Evolutionary conservation across 1,139 yeast species (phyloP).

Genomic region (Pichia sp.): DNA sequence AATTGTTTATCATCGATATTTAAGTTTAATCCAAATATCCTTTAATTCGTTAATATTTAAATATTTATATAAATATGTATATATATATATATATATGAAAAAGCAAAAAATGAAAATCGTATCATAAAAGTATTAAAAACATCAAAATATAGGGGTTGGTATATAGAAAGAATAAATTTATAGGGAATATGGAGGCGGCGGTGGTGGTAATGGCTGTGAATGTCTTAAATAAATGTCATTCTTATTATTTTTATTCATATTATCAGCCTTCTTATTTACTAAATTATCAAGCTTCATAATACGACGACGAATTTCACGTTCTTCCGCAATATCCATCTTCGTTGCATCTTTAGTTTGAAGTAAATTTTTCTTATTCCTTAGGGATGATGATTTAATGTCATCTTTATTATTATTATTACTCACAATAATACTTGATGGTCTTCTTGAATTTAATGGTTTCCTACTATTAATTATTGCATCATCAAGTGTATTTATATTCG

Average conservation of each 20-base stretch:
- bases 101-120: too few species aligned
- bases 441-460: neutral
- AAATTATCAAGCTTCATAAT: conserved; percentile 23
- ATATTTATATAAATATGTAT: too few species aligned
- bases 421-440: neutral
- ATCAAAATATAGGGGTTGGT: too few species aligned
- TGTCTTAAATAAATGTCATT: neutral
- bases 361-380: neutral
- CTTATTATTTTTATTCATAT: conserved; percentile 4
- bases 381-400: neutral
- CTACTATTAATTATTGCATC: neutral
- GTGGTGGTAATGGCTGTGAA: too few species aligned
- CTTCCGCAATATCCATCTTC: conserved; percentile 19
- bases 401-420: too few species aligned
- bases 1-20: too few species aligned
- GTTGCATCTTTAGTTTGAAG: neutral
- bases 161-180: too few species aligned
- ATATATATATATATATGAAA: too few species aligned
- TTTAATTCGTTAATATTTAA: too few species aligned
- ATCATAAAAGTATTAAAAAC: too few species aligned
- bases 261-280: conserved; percentile 12
- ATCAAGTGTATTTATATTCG: neutral
- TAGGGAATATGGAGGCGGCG: too few species aligned
- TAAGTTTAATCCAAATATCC: too few species aligned
- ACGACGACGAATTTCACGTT: conserved; percentile 22